Evolutionary conservation across 805 yeast genomes (phyloP), one percentile per base, ranked within the genome.

Genomic region (Saccharomycopsis guyanensis): DNA sequence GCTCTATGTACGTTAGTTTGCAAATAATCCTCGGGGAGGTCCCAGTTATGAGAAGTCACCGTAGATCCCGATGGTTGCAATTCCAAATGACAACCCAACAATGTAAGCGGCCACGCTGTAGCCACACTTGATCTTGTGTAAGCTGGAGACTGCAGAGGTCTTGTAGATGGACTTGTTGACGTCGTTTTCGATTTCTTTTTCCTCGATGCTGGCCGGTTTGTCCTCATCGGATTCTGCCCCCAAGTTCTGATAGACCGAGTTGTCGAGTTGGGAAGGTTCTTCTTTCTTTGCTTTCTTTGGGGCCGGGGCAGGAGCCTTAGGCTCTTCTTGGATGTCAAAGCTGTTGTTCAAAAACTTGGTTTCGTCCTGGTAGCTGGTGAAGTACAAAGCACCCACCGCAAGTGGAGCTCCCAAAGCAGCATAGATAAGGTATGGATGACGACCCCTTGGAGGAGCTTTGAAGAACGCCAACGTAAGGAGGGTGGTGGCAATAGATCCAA

Each of bases 361-460:
- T 52, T 66, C 70, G 34, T 46, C 31, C 22, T 56, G 54, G 41
- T 56, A 58, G 23, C 55, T 57, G 24, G 49, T 54, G 44, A 52
- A 59, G 33, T 56, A 53, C 46, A 64, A 60, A 37, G 52, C 56
- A 2, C 57, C 58, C n/a, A 64, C 50, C 7, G 77, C 66, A 32
- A 67, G 38, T 7, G 78, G 76, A 27, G 71, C 70, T n/a, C 77
- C 75, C 5, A 75, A 42, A n/a, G 81, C 70, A 40, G 82, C 69
- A 59, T 84, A 84, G 12, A 84, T 57, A 57, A 84, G 70, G 59
- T 83, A 84, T 18, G 93, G 93, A 62, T 84, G 94, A 60, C 75
- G 75, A 46, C 72, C 78, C 32, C 66, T 58, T 3, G 61, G 54
- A 18, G 85, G 77, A 0, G 87, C 77, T 41, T 70, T 69, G 42